Percentiles rank a stretch among this genome's conserved stretches.
phyloP scores from a whole-genome alignment of 305 asterid species.

The Plantago coronopus region DNA sequence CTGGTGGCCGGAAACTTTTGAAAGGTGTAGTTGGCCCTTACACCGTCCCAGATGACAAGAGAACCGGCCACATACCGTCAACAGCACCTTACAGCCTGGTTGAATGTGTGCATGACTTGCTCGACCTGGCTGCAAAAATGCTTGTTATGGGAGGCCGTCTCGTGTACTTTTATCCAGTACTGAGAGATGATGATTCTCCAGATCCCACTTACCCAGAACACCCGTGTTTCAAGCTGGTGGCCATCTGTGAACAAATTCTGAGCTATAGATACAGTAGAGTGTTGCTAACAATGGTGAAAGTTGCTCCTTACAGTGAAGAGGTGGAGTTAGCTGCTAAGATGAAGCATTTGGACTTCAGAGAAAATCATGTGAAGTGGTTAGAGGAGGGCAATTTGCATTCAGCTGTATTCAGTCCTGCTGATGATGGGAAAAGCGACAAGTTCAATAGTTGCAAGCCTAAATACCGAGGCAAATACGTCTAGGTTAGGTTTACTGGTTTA shows the following conservation, averaged over 20 bases:
- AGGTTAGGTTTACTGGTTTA: constrained; percentile 23
- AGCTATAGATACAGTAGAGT: constrained; percentile 66
- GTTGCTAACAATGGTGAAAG: constrained; percentile 55
- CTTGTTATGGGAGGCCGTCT: constrained; percentile 89
- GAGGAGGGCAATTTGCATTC: constrained; percentile 97
- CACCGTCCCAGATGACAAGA: constrained; percentile 82
- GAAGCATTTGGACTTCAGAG: constrained; percentile 68
- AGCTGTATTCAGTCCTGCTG: constrained; percentile 74
- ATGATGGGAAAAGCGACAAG: constrained; percentile 48
- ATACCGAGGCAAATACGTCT: constrained; percentile 93
- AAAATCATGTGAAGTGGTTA: constrained; percentile 86
- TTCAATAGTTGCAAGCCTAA: constrained; percentile 52
- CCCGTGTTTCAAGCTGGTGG: constrained; percentile 65
- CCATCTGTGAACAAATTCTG: constrained; percentile 53
- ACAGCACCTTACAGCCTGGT: constrained; percentile 91
- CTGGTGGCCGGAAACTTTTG: constrained; percentile 95
- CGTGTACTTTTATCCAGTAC: constrained; percentile 84
- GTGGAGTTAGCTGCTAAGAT: constrained; percentile 57
- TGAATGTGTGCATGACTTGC: constrained; percentile 91
- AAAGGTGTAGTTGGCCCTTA: constrained; percentile 83
- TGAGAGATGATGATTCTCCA: constrained; percentile 58
- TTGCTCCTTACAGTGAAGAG: constrained; percentile 44
- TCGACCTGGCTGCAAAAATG: constrained; percentile 87
- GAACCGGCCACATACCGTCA: constrained; percentile 90
- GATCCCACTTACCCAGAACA: constrained; percentile 78